Evolutionary conservation across 345 rosid species (phyloP).

Genomic region (Moricandia arvensis): DNA sequence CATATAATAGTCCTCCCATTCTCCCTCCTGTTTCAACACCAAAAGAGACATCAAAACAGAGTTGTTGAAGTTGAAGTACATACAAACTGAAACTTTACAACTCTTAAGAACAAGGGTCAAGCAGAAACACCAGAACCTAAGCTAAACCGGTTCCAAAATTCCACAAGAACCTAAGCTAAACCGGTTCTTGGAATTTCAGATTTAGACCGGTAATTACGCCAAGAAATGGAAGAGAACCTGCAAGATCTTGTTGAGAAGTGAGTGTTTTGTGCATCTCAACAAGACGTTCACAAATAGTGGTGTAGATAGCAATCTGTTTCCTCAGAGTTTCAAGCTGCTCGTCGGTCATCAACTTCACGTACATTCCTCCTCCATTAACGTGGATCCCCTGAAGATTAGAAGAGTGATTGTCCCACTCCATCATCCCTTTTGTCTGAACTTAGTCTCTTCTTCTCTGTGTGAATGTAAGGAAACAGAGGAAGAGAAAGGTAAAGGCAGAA

Average conservation of each 20-base stretch:
- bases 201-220: neutral
- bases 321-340: conserved; percentile 89
- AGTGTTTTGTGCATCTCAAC: conserved; percentile 92
- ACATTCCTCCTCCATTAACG: conserved; percentile 49
- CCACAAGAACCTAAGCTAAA: too few species aligned
- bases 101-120: conserved; percentile 11
- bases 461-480: conserved; percentile 38
- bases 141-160: neutral
- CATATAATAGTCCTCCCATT: conserved; percentile 50
- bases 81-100: conserved; percentile 14
- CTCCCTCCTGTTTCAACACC: conserved; percentile 74
- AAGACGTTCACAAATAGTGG: conserved; percentile 89
- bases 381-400: conserved; percentile 35
- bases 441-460: conserved; percentile 19
- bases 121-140: neutral
- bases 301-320: conserved; percentile 92
- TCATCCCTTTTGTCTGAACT: conserved; percentile 35
- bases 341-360: conserved; percentile 94
- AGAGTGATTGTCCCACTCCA: conserved; percentile 53
- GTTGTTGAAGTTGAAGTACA: neutral
- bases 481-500: conserved; percentile 39
- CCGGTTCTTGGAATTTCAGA: neutral
- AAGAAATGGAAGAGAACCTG: conserved; percentile 45
- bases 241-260: conserved; percentile 92
- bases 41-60: too few species aligned